These are phyloP conservation scores for Mentha longifolia DNA, from an alignment of 257 asterid species.

Conservation along the genomic window DNA sequence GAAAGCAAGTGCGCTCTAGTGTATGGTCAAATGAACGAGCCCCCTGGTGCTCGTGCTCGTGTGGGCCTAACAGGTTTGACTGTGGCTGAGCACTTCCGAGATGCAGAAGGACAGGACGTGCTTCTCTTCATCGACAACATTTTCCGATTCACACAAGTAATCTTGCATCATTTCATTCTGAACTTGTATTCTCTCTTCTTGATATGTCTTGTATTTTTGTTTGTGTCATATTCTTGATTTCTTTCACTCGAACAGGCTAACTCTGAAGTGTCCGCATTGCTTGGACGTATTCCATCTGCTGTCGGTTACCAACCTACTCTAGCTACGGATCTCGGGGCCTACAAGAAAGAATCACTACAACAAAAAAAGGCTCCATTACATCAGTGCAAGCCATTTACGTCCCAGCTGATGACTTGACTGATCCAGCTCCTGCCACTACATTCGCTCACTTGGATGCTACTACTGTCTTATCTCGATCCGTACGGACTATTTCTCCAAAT, in stretches of 20 bases:
- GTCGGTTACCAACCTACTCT: slow-evolving; percentile 72
- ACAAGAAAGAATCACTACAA: slow-evolving; percentile 96
- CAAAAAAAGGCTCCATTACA: slow-evolving; percentile 94
- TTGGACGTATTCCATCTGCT: slow-evolving; percentile 99
- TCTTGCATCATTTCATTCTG: slow-evolving; percentile 1
- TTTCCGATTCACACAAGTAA: slow-evolving; percentile 93
- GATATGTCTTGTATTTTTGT: slow-evolving; percentile 5
- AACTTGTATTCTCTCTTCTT: background rate
- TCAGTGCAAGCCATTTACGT: no score
- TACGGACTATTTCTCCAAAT: slow-evolving; percentile 16
- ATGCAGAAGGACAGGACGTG: slow-evolving; percentile 99
- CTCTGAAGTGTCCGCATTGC: slow-evolving; percentile 98
- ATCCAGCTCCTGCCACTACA: slow-evolving; percentile 98
- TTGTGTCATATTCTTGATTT: background rate
- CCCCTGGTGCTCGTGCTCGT: slow-evolving; percentile 99
- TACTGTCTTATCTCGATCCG: slow-evolving; percentile 93
- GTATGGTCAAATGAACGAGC: slow-evolving; percentile 98
- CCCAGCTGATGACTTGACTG: no score
- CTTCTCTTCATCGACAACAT: slow-evolving; percentile 97
- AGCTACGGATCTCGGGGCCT: slow-evolving; percentile 86
- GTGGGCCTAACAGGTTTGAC: slow-evolving; percentile 98
- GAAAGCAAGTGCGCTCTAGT: slow-evolving; percentile 99
- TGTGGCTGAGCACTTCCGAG: slow-evolving; percentile 98
- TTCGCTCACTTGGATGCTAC: slow-evolving; percentile 99
- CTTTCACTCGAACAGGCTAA: slow-evolving; percentile 35